Percentiles rank a stretch among this genome's conserved stretches.
Evolutionary conservation across 768 basidiomycete species (phyloP).

Genomic region (Lactarius psammicola): DNA sequence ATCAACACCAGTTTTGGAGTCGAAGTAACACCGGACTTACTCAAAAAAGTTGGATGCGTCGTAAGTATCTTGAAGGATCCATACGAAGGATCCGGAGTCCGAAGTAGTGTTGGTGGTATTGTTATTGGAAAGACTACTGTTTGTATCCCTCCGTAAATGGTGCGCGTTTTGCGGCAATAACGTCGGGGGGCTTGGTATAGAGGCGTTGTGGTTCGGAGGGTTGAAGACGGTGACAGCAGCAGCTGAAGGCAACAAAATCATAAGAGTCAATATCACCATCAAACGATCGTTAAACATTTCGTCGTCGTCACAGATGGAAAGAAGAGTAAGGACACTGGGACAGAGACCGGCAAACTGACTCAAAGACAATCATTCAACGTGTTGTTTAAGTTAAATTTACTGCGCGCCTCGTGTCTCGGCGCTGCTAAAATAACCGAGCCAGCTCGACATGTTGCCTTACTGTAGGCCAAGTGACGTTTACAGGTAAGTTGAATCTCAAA

Average conservation of each 20-base stretch:
- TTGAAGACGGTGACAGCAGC: background rate
- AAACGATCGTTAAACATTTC: constrained; percentile 29
- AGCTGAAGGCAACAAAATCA: constrained; percentile 3
- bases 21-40: constrained; percentile 14
- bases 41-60: constrained; percentile 28
- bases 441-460: background rate
- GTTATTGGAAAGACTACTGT: constrained; percentile 8
- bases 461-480: background rate
- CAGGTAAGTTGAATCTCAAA: background rate
- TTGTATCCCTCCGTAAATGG: constrained; percentile 18
- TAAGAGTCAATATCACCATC: constrained; percentile 27
- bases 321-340: background rate
- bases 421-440: background rate
- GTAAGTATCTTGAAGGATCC: constrained; percentile 28
- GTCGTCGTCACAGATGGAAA: constrained; percentile 7
- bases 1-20: background rate
- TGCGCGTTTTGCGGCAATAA: constrained; percentile 7
- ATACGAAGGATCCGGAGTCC: constrained; percentile 7
- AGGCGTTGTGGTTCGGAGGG: background rate
- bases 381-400: background rate
- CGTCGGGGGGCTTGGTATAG: background rate
- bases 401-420: background rate
- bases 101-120: constrained; percentile 19
- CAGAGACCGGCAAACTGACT: background rate
- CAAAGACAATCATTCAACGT: background rate